Conservation (phyloP, 2,329 filamentous ascomycete genomes). For the Xylogone sp. region DNA sequence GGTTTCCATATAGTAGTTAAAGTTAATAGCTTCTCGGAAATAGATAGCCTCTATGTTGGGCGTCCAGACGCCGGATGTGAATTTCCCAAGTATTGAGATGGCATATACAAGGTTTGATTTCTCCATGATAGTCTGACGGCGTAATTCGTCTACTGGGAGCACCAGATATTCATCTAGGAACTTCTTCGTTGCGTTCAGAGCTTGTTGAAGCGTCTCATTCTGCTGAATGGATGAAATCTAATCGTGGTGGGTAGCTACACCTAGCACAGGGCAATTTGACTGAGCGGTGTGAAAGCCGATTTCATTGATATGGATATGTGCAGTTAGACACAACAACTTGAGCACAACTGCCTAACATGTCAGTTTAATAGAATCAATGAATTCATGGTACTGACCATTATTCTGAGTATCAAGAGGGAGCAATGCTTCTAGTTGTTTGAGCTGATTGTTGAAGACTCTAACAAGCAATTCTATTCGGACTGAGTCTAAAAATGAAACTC, state of each 20-base stretch:
- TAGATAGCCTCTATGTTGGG: not conserved
- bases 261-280: not conserved
- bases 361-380: not conserved
- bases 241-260: not conserved
- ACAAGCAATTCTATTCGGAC: conserved; percentile 20
- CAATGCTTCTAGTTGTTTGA: conserved; percentile 16
- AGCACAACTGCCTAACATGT: conserved; percentile 6
- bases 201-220: not conserved
- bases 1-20: not conserved
- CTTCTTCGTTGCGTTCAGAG: not conserved
- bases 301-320: conserved; percentile 19
- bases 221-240: not conserved
- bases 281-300: conserved; percentile 20
- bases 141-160: not conserved
- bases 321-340: conserved; percentile 12
- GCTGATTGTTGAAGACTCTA: conserved; percentile 19
- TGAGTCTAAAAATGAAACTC: conserved; percentile 15
- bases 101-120: conserved; percentile 11
- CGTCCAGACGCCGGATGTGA: not conserved
- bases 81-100: conserved; percentile 13
- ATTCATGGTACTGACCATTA: conserved; percentile 13
- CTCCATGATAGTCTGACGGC: not conserved
- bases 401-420: conserved; percentile 19
- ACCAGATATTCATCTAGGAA: not conserved
- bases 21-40: not conserved